Conservation (phyloP, 768 basidiomycete genomes). For the Psilocybe subaeruginosa region DNA sequence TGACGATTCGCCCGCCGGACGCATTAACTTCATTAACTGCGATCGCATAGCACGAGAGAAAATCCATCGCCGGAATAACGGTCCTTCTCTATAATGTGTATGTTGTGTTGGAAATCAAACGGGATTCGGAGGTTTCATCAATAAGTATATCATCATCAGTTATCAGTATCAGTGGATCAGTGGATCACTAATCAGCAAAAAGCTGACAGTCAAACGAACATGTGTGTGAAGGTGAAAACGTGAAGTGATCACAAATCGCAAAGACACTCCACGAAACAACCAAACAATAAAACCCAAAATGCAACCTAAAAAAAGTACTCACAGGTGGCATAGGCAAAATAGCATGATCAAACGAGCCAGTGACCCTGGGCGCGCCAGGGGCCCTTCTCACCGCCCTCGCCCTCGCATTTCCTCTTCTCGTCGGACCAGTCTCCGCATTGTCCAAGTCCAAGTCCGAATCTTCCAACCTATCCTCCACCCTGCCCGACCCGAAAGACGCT, state of each 20-base stretch:
- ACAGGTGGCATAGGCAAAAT: conserved; percentile 84
- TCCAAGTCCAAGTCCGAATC: neutral
- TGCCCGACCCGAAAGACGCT: no score
- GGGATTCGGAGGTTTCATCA: no score
- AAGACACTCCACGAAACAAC: neutral
- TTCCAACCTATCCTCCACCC: neutral
- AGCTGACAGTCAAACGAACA: neutral
- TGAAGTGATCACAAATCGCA: neutral
- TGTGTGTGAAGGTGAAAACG: neutral
- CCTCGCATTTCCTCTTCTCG: neutral
- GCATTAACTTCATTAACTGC: conserved; percentile 97
- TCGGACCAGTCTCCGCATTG: neutral
- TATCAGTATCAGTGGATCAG: neutral
- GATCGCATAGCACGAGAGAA: conserved; percentile 91
- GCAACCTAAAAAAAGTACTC: conserved; percentile 28
- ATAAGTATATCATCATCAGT: neutral
- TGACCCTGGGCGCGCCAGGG: conserved; percentile 42
- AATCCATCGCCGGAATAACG: conserved; percentile 92
- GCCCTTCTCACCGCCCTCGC: neutral
- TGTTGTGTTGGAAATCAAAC: no score
- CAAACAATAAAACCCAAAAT: neutral
- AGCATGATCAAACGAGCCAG: conserved; percentile 80
- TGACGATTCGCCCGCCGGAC: conserved; percentile 91
- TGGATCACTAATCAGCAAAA: neutral
- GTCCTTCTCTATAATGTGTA: conserved; percentile 62